Evolutionary conservation across 345 rosid genomes (phyloP), one percentile per base, ranked within the genome.

Genomic region (Sisymbrium altissimum): DNA sequence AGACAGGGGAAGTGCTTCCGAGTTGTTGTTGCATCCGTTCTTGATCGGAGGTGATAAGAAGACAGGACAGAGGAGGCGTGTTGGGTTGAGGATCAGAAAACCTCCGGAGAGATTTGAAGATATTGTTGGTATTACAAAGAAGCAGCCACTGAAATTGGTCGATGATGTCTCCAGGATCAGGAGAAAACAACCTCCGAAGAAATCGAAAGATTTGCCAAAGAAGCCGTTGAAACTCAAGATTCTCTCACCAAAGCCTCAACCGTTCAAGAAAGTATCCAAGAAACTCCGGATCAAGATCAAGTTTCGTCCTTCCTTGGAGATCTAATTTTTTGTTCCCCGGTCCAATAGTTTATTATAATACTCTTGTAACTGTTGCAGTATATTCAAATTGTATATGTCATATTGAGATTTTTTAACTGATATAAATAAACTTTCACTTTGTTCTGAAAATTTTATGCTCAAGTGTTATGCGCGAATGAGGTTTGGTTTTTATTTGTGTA

Each of bases 21-120:
- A 69, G 27, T 45, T 76, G 59, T 36, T 76, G 75, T 11, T 30
- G 44, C 80, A 76, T 63, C 66, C 71, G 63, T 76, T 76, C 45
- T 48, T 76, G 58, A 15, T 0, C 59, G 27, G 44, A 14, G 74
- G 58, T 21, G 74, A 48, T n/a, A 3, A 3, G 66, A 53, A 45
- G 21, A 15, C 2, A 0, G 39, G 68, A 53, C 70, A 53, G 55
- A 53, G 13, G 18, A 64, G 13, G 54, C 55, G 45, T 17, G 5
- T 72, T 38, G 38, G 21, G 36, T 19, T 53, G 25, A 53, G 46
- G 45, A 12, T 68, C 23, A 75, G 53, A 2, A 66, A 49, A 29
- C 39, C 38, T 29, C 61, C 1, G 4, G 23, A 6, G 18, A 55
- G 11, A 14, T 53, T 27, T 7, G 57, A 52, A 52, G 33, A 52